Conservation (phyloP, 305 asterid genomes). For the Solanum hybrid region DNA sequence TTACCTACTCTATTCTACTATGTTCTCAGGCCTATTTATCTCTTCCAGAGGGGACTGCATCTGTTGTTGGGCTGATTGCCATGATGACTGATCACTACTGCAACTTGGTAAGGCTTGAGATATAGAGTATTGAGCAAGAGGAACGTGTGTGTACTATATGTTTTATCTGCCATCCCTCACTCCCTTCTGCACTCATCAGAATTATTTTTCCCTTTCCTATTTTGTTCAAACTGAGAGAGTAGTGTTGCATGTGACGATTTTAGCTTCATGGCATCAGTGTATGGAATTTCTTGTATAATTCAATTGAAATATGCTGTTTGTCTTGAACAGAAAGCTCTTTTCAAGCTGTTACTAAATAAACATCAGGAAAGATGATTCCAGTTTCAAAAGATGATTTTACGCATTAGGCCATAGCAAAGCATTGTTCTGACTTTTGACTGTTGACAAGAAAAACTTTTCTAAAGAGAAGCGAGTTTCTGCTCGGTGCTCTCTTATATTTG, state of each 20-base stretch:
- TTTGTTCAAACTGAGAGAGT: neutral
- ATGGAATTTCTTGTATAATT: neutral
- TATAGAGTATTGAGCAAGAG: neutral
- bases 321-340: neutral
- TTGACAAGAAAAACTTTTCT: neutral
- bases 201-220: neutral
- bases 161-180: neutral
- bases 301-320: neutral
- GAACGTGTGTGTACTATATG: neutral
- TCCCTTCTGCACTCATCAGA: neutral
- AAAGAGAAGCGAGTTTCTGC: neutral
- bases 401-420: neutral
- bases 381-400: neutral
- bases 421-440: neutral
- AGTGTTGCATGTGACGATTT: neutral
- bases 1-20: neutral
- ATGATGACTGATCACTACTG: conserved; percentile 96
- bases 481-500: neutral
- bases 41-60: conserved; percentile 92
- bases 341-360: neutral
- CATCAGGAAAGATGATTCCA: neutral
- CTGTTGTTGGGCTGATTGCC: conserved; percentile 79
- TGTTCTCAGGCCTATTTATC: conserved; percentile 87
- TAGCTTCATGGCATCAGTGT: neutral
- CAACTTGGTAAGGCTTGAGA: conserved; percentile 55